Conservation (phyloP, 2,329 filamentous ascomycete genomes). For the Paracorniculantispora psalliotae region DNA sequence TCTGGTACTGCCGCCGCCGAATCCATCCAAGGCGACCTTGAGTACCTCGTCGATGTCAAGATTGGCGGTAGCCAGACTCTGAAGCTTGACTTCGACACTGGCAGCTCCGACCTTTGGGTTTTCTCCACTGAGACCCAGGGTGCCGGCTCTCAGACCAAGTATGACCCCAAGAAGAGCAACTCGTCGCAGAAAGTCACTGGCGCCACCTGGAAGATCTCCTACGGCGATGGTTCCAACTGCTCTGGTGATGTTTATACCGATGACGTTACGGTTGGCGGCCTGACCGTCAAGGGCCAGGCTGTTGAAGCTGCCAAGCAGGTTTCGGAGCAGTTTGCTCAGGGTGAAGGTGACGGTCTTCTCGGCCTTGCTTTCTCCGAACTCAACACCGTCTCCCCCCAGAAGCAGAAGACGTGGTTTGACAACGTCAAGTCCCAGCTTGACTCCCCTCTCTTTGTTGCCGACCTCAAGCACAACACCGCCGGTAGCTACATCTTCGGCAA, state of each 20-base stretch:
- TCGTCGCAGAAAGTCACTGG: slow-evolving; percentile 33
- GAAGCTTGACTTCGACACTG: slow-evolving; percentile 38
- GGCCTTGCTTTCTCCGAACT: slow-evolving; percentile 36
- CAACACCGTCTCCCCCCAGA: slow-evolving; percentile 39
- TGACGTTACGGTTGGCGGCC: slow-evolving; percentile 36
- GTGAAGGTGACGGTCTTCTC: slow-evolving; percentile 30
- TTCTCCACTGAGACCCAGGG: slow-evolving; percentile 27
- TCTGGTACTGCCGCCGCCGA: slow-evolving; percentile 2
- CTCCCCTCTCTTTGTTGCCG: slow-evolving; percentile 59
- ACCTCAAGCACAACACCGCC: slow-evolving; percentile 58
- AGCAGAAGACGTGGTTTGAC: slow-evolving; percentile 41
- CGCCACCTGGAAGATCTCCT: slow-evolving; percentile 38
- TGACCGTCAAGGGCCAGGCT: slow-evolving; percentile 37
- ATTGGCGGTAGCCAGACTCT: slow-evolving; percentile 31
- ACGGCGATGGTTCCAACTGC: slow-evolving; percentile 41
- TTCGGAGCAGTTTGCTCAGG: slow-evolving; percentile 38
- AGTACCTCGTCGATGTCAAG: slow-evolving; percentile 11
- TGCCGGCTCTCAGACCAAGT: slow-evolving; percentile 33
- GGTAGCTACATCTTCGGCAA: slow-evolving; percentile 60
- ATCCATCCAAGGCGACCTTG: slow-evolving; percentile 15
- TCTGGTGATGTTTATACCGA: slow-evolving; percentile 42
- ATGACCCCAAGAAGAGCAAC: slow-evolving; percentile 33
- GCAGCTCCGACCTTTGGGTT: slow-evolving; percentile 38
- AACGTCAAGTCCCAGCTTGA: slow-evolving; percentile 23
- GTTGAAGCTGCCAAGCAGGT: slow-evolving; percentile 39